phyloP scores from a whole-genome alignment of 306 rosid species.

The Lagenaria siceraria region DNA sequence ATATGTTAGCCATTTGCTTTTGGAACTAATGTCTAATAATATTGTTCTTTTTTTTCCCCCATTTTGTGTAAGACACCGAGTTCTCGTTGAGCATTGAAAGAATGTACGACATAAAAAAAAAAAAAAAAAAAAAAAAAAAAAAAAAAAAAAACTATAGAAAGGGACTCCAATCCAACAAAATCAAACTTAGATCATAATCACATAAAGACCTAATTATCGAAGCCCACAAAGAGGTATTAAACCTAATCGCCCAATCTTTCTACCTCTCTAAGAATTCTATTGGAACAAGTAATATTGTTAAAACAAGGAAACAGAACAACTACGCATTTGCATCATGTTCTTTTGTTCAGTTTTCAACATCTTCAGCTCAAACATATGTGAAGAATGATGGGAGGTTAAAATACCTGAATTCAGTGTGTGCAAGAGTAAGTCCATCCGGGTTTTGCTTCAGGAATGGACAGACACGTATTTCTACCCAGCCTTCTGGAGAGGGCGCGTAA shows the following conservation, averaged over 20 bases:
- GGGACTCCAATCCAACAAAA: no score
- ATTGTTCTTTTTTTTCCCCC: not conserved
- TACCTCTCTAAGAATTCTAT: not conserved
- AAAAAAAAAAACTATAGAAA: no score
- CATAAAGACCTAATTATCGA: no score
- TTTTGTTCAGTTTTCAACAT: not conserved
- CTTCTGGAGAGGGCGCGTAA: constrained; percentile 80
- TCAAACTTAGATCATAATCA: no score
- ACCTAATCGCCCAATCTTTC: not conserved
- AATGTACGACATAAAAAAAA: no score
- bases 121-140: no score
- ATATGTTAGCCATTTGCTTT: not conserved
- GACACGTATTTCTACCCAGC: constrained; percentile 94
- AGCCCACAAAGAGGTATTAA: no score
- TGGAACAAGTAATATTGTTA: not conserved
- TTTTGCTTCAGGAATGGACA: constrained; percentile 59
- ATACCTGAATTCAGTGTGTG: constrained; percentile 84
- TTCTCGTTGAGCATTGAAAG: not conserved
- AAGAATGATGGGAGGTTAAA: constrained; percentile 4
- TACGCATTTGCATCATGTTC: not conserved
- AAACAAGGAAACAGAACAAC: not conserved
- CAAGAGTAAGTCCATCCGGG: constrained; percentile 45
- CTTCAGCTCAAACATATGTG: not conserved
- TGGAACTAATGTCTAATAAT: not conserved
- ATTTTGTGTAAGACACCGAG: no score